Percentiles rank a stretch among this genome's conserved stretches.
Evolutionary conservation across 225 moss, liverwort and hornwort species (phyloP).

Genomic region (Polytrichum commune): DNA sequence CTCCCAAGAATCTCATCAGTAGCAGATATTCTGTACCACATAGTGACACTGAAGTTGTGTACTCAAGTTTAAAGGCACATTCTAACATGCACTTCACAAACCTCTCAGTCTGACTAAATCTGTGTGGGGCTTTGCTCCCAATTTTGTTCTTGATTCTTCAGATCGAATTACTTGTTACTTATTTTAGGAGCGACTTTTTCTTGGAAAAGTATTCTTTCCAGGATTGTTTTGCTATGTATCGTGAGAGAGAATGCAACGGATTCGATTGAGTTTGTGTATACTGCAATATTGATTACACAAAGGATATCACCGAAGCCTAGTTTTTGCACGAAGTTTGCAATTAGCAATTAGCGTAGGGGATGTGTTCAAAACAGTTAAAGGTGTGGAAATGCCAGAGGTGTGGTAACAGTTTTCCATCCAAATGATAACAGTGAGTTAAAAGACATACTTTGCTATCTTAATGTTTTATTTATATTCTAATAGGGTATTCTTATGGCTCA

Average conservation of each 20-base stretch:
- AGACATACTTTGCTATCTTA: not conserved
- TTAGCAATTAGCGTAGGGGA: slow-evolving; percentile 34
- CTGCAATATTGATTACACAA: slow-evolving; percentile 18
- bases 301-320: slow-evolving; percentile 23
- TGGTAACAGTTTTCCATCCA: slow-evolving; percentile 49
- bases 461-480: not conserved
- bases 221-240: slow-evolving; percentile 23
- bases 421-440: slow-evolving; percentile 58
- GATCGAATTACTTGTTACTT: too few species aligned
- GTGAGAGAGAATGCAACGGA: slow-evolving; percentile 24
- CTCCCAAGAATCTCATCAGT: not conserved
- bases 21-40: not conserved
- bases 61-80: too few species aligned
- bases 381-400: slow-evolving; percentile 45
- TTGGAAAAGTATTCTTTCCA: not conserved
- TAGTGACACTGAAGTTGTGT: not conserved
- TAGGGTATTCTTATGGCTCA: not conserved
- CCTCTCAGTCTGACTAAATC: too few species aligned
- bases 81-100: too few species aligned
- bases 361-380: slow-evolving; percentile 31
- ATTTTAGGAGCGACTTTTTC: not conserved
- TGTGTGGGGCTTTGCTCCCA: not conserved
- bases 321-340: slow-evolving; percentile 7
- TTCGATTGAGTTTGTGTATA: slow-evolving; percentile 24
- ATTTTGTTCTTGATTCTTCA: too few species aligned